Base-by-base conservation (phyloP, 1,139 yeast species). In the Suhomyces anneliseae region DNA sequence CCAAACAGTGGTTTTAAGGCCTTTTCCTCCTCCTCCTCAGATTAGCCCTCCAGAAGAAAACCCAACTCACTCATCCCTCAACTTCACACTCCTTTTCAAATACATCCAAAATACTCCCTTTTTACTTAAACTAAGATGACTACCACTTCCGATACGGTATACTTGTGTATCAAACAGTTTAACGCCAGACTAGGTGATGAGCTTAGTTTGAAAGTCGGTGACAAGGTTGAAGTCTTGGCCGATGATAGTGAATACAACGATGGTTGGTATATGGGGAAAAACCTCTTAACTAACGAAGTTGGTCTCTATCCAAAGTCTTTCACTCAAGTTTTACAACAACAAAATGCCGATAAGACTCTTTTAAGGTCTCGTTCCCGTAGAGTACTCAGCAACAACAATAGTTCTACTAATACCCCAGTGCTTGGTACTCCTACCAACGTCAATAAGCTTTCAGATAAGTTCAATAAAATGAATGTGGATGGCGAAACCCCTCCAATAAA, bases 181-280 rank as follows among this genome's bases (percentile, higher is more conserved):
- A 78, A 78, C 45, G 92, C 95, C 43, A 77, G 98, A 45, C 74
- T 92, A 51, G 96, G 90, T 27, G 99, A 95, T 65, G 99, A 93
- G 68, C 73, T 93, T 41, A 81, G 85, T 40, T 74, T 93, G 54
- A 77, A 75, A 43, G 82, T 87, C 27, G 98, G 98, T 27, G 98
- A 93, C 59, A 85, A 82, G 54, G 78, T 95, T 47, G 95, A 90
- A 64, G 90, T 93, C 12, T 78, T 95, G 27, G 90, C 95, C 38
- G 97, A 90, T 64, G 99, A 93, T 66, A 81, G 85, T 52, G 97
- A 89, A 59, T 93, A 87, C 66, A 87, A 89, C 56, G 99, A 93
- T 65, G 98, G 98, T n/a, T 93, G 99, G 99, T 93, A 85, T 60
- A 73, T 73, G 86, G 97, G 98, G 8, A 84, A 85, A 53, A 90